These are phyloP conservation scores for Paraphaeosphaeria minitans DNA, from an alignment of 2,329 filamentous ascomycete genomes.

Conservation along the genomic window DNA sequence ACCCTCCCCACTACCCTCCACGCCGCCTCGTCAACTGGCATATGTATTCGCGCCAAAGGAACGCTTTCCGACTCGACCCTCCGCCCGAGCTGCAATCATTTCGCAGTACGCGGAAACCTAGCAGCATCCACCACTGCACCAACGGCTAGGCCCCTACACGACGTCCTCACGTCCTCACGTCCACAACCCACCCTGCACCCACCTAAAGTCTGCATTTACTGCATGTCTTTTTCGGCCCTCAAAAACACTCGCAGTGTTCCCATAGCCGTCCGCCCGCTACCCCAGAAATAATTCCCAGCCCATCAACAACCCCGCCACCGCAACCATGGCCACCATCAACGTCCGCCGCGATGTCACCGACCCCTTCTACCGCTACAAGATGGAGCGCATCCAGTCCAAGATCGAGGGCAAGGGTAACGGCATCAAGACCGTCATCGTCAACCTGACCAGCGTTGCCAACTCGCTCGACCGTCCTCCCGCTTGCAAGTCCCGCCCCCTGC, in stretches of 20 bases:
- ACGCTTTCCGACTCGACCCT: conserved; percentile 92
- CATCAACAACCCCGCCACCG: conserved; percentile 47
- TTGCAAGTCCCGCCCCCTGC: conserved; percentile 50
- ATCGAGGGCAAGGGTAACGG: conserved; percentile 99
- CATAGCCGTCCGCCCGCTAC: conserved; percentile 36
- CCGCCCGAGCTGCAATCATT: conserved; percentile 96
- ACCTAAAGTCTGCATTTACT: conserved; percentile 47
- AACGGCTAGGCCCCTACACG: conserved; percentile 76
- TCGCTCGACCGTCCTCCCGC: conserved; percentile 90
- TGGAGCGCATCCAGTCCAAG: conserved; percentile 98
- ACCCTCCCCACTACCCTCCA: conserved; percentile 32
- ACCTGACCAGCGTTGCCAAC: conserved; percentile 89
- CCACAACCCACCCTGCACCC: conserved; percentile 32
- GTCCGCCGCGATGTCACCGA: conserved; percentile 96
- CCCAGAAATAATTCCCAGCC: conserved; percentile 32
- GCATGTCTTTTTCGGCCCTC: conserved; percentile 68
- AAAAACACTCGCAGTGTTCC: conserved; percentile 52
- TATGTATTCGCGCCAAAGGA: conserved; percentile 99
- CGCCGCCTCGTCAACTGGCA: conserved; percentile 62
- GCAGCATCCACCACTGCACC: conserved; percentile 85
- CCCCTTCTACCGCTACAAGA: conserved; percentile 99
- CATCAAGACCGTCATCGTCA: conserved; percentile 98
- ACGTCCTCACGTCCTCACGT: conserved; percentile 47
- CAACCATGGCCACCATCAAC: conserved; percentile 96
- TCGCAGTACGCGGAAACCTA: conserved; percentile 93